Base-by-base conservation (phyloP, 192 early-diverging fungal species). In the Cetraspora pellucida region DNA sequence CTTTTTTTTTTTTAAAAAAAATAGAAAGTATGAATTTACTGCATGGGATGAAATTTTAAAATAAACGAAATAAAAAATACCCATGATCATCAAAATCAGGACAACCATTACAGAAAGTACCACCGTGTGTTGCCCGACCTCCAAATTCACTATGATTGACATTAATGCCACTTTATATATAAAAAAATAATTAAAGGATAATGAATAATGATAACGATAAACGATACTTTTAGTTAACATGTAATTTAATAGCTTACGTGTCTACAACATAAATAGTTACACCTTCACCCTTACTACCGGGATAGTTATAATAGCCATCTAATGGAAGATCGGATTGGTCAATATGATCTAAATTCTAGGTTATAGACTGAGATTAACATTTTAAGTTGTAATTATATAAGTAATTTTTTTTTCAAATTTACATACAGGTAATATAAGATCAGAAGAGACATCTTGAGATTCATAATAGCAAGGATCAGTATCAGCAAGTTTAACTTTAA, bases 41-140 rank as follows among this genome's bases (percentile, higher is more conserved):
- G n/a, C n/a, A n/a, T n/a, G n/a, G n/a, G n/a, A n/a, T n/a, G n/a
- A n/a, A n/a, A n/a, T n/a, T n/a, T n/a, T n/a, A n/a, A n/a, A n/a
- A n/a, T n/a, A n/a, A n/a, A n/a, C n/a, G n/a, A n/a, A n/a, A n/a
- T n/a, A n/a, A n/a, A n/a, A n/a, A n/a, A n/a, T n/a, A n/a, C n/a
- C 90, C 90, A 80, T 91, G 88, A 8, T 71, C 69, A 46, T 74
- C 72, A 25, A 47, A 6, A 13, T 45, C 44, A 61, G 19, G 75
- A 65, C 91, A 90, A 77, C 89, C 87, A 9, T 85, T 72, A 27
- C 93, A 45, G 19, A 59, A 84, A 49, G 72, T 77, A 57, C 54
- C 71, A 7, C 90, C 89, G 82, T 85, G 90, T 37, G 65, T 78
- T 65, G 93, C 93, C 69, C 94, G 89, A 30, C 93, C 93, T 30